Conservation (phyloP, 179 eudicot genomes). For the Beta lomatogona region DNA sequence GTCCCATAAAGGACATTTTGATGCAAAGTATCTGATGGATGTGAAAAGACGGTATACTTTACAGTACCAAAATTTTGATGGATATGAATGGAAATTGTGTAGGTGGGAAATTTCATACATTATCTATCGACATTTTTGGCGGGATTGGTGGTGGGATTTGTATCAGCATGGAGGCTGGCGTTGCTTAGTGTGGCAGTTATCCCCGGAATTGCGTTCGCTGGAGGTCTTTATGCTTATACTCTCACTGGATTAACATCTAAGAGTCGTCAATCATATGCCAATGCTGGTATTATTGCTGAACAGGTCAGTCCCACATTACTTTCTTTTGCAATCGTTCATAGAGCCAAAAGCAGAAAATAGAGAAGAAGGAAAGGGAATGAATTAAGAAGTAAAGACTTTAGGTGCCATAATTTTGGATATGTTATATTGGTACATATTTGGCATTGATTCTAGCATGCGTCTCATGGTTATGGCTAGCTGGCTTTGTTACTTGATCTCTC, state of each 20-base stretch:
- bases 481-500: conserved; percentile 11
- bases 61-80: not conserved
- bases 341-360: conserved; percentile 7
- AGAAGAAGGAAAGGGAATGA: not conserved
- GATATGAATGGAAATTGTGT: conserved; percentile 19
- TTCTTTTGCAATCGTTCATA: conserved; percentile 13
- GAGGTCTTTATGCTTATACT: conserved; percentile 98
- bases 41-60: not conserved
- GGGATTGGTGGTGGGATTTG: conserved; percentile 98
- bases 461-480: conserved; percentile 26
- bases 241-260: conserved; percentile 97
- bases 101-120: conserved; percentile 99
- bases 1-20: no score
- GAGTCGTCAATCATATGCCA: conserved; percentile 96
- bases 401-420: conserved; percentile 29
- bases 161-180: conserved; percentile 96
- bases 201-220: conserved; percentile 99
- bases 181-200: conserved; percentile 96
- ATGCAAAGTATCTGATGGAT: no score
- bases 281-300: conserved; percentile 94
- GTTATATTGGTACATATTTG: conserved; percentile 20
- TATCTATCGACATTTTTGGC: conserved; percentile 98
- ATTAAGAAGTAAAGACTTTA: not conserved
- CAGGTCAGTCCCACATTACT: conserved; percentile 58
- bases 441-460: conserved; percentile 28